Percentiles rank a stretch among this genome's conserved stretches.
These are phyloP conservation scores for Fusarium pseudoanthophilum DNA, from an alignment of 2,329 filamentous ascomycete species.

Conservation along the genomic window DNA sequence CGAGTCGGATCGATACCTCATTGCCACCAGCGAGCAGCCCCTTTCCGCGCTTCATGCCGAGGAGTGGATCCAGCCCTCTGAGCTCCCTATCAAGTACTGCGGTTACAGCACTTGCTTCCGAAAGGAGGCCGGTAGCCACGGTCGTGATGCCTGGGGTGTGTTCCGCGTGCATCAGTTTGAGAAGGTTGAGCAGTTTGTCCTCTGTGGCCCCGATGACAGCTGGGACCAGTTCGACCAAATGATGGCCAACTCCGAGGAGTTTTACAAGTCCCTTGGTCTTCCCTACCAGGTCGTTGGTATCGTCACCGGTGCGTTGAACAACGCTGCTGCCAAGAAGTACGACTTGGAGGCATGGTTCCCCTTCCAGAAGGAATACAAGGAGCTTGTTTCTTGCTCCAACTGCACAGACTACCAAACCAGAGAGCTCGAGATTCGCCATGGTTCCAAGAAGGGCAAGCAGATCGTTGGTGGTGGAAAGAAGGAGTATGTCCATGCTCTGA, in stretches of 20 bases:
- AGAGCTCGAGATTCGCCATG: constrained; percentile 91
- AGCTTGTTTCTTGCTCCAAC: constrained; percentile 96
- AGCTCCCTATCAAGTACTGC: constrained; percentile 84
- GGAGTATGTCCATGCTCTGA: constrained; percentile 93
- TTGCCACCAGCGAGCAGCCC: constrained; percentile 91
- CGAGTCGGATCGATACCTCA: constrained; percentile 83
- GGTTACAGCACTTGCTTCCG: constrained; percentile 96
- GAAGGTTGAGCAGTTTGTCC: constrained; percentile 85
- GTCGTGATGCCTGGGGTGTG: constrained; percentile 95
- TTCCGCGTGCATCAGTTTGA: constrained; percentile 99
- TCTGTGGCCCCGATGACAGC: constrained; percentile 87
- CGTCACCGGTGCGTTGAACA: constrained; percentile 95
- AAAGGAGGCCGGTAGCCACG: constrained; percentile 87
- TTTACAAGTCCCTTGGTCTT: constrained; percentile 89
- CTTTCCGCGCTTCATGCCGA: constrained; percentile 92
- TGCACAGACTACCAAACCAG: constrained; percentile 98
- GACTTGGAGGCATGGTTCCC: constrained; percentile 98
- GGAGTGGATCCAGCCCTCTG: constrained; percentile 87
- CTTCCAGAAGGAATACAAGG: constrained; percentile 97
- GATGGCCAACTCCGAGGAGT: constrained; percentile 91
- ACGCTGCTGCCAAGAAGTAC: constrained; percentile 81
- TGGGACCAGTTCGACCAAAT: constrained; percentile 96
- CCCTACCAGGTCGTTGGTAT: constrained; percentile 94
- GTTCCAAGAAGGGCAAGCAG: constrained; percentile 71
- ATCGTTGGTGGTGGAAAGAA: constrained; percentile 79